phyloP scores from a whole-genome alignment of 1,139 yeast species.

The Pneumocystis canis region DNA sequence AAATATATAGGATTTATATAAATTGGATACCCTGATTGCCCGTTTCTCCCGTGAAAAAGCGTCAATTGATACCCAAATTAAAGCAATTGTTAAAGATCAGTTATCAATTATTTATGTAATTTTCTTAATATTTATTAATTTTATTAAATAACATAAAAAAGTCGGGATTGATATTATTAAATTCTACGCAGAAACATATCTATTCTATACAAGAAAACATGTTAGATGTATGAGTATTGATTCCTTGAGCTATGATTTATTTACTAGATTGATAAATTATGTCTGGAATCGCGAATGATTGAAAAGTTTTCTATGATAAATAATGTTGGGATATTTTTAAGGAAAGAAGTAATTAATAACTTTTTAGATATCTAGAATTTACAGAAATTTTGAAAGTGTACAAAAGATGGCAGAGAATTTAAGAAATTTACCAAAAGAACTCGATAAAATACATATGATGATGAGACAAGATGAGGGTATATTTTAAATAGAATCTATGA shows the following conservation, averaged over 20 bases:
- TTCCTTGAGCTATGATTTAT: not conserved
- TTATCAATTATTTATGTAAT: slow-evolving; percentile 35
- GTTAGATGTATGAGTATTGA: slow-evolving; percentile 11
- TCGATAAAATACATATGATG: slow-evolving; percentile 37
- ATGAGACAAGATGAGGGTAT: slow-evolving; percentile 38
- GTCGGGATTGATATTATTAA: slow-evolving; percentile 24
- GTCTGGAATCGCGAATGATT: slow-evolving; percentile 22
- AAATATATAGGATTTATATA: slow-evolving; percentile 35
- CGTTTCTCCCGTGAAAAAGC: slow-evolving; percentile 57
- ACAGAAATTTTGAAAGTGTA: not conserved
- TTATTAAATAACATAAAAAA: not conserved
- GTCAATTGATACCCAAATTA: slow-evolving; percentile 55
- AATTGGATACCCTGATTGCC: slow-evolving; percentile 39
- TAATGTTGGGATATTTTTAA: slow-evolving; percentile 17
- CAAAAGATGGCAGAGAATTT: slow-evolving; percentile 52
- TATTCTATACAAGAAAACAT: slow-evolving; percentile 22
- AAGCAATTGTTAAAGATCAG: slow-evolving; percentile 47
- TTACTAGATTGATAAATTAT: slow-evolving; percentile 17
- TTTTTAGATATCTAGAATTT: not conserved
- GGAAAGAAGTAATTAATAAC: not conserved
- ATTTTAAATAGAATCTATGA: slow-evolving; percentile 30
- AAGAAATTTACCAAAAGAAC: slow-evolving; percentile 37
- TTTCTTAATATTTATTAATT: slow-evolving; percentile 9
- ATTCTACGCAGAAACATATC: slow-evolving; percentile 21
- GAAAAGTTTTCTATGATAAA: slow-evolving; percentile 47